A percentile compares a stretch with the other conserved stretches of the same genome.
Conservation (phyloP, 257 asterid species). For the Solanum sitiens region DNA sequence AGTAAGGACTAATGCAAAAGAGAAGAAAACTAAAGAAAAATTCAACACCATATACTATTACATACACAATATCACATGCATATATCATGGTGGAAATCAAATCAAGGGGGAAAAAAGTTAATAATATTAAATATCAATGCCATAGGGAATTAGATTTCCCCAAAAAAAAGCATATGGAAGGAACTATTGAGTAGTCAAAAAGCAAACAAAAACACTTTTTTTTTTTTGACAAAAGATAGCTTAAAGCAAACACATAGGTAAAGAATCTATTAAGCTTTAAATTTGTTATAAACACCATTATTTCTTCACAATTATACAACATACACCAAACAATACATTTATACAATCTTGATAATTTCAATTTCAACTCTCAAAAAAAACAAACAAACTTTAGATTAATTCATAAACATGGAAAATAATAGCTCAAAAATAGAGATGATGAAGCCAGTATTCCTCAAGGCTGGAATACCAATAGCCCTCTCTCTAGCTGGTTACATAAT, state of each 20-base stretch:
- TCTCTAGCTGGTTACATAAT: slow-evolving; percentile 40
- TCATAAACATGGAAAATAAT: slow-evolving; percentile 28
- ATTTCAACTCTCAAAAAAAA: background rate
- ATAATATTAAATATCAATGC: background rate
- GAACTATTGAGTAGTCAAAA: slow-evolving; percentile 26
- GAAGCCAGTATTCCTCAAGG: slow-evolving; percentile 30
- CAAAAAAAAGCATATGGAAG: background rate
- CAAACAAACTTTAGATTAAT: background rate
- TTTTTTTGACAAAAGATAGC: slow-evolving; percentile 16
- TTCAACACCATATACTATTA: background rate
- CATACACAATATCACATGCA: background rate
- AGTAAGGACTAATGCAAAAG: no score
- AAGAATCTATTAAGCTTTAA: slow-evolving; percentile 20
- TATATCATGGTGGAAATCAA: background rate
- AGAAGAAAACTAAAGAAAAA: background rate
- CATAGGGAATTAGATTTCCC: background rate
- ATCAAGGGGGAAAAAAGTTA: background rate
- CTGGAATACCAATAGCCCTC: slow-evolving; percentile 58
- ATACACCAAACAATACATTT: background rate
- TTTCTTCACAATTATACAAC: slow-evolving; percentile 4
- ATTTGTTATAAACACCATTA: background rate
- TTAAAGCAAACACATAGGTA: slow-evolving; percentile 33
- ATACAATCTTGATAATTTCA: background rate
- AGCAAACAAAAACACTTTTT: slow-evolving; percentile 10
- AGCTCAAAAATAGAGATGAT: slow-evolving; percentile 31